Base-by-base conservation (phyloP, 2,329 filamentous ascomycete species). In the Colletotrichum melonis region DNA sequence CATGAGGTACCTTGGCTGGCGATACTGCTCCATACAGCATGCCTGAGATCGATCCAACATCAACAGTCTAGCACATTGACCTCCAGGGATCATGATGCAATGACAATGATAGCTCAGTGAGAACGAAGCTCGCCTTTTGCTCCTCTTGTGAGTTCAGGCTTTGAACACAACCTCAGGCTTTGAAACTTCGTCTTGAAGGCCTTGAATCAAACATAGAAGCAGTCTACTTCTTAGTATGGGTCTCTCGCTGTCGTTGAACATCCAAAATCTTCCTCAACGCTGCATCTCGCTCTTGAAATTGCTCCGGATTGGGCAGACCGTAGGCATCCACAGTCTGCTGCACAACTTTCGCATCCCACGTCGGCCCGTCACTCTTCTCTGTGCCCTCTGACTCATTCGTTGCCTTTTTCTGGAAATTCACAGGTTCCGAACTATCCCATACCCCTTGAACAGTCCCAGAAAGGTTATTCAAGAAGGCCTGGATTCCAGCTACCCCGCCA, bases 291-390 rank as follows among this genome's bases (percentile, higher is more conserved):
- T 32, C 28, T 22, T 28, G 26, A 12, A 64, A 55, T 5, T 38
- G 62, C 5, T 64, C 46, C 2, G 62, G 30, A 38, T n/a, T 26
- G 3, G 62, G 62, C 62, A 64, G 1, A 6, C 62, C 62, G 14
- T 64, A 64, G 5, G 62, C 62, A n/a, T 55, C 42, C 1, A 64
- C n/a, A 5, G 62, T 64, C 19, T 64, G 62, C 14, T 64, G 19
- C n/a, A 64, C 62, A 38, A 64, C 14, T 28, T 54, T 64, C 19
- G 49, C 46, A 12, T 55, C 62, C 62, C 62, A 64, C 6, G 11
- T 7, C 5, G 19, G 19, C 3, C 19, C 16, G 1, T 38, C 7
- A 5, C 24, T 5, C 28, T 19, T 12, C 7, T 11, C 19, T 3
- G 14, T 30, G 55, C 26, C 8, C 28, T 5, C 28, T 1, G 7